Base-by-base conservation (phyloP, 495 filamentous ascomycete species). In the Sabuloglossum arenarium region DNA sequence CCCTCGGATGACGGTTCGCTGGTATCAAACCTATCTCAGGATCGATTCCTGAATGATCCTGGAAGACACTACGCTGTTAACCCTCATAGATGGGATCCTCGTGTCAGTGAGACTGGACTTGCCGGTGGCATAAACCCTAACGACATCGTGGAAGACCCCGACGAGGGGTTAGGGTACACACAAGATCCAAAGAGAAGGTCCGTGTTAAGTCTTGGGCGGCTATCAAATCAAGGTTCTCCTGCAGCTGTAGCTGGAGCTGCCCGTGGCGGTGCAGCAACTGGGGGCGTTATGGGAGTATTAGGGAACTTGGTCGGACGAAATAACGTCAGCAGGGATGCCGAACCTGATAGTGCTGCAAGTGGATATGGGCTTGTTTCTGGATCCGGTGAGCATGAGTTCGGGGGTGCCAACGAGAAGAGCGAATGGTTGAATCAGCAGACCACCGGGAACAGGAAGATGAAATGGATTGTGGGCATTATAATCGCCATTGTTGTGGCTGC, bases 71-170 rank as follows among this genome's bases (percentile, higher is more conserved):
- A 58, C 23, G 12, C 64, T 28, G 77, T 75, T 53, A 75, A 72
- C 19, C 77, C 77, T 0, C 80, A 85, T 60, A 74, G 75, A 29
- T 72, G 71, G 63, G 77, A 78, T 65, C 73, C 68, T 56, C 65
- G 61, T 56, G 66, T 76, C 59, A 69, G 58, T 57, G 69, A 74
- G 9, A 42, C 59, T 12, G 61, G 21, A 14, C 21, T 67, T 6
- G 70, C 16, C 24, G 47, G 74, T 16, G 69, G 70, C 19, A 80
- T 93, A 53, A 81, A 94, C 62, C 86, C 87, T 0, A 77, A 83
- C 58, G 80, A 81, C 1, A 88, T 93, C 55, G 79, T 75, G 2
- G 88, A 95, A 62, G 87, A 94, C 61, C 86, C 82, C 8, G 88
- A 94, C 61, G 88, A 94, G 59, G 86, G 82, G 3, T 74, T 88